Evolutionary conservation across 805 yeast species (phyloP), one percentile per base, ranked within the genome.

Genomic region (Starmerella bombi): DNA sequence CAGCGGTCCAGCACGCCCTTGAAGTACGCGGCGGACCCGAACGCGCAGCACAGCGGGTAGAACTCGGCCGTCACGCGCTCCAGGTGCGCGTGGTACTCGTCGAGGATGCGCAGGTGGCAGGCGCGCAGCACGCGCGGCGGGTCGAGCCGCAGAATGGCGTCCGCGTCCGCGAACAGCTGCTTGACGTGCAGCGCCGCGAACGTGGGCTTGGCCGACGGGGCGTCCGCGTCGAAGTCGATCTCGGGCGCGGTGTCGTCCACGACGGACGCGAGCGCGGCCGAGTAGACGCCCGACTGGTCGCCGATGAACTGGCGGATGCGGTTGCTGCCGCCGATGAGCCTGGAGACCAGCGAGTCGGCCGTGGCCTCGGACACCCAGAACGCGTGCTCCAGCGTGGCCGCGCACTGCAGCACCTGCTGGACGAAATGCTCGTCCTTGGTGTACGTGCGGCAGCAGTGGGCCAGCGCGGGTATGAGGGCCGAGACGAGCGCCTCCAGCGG

Each of bases 41-140:
- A 56, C 6, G 67, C 27, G 16, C 17, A 5, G 14, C 35, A 20
- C 25, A 32, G 15, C 34, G 22, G 22, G 14, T 31, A 5, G n/a
- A 31, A 17, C 22, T 16, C 34, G 15, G 34, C 9, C n/a, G 9
- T 18, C 14, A 69, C 64, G 12, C 59, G 62, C 28, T 62, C 57
- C 29, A 75, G 54, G 12, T 61, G 60, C 5, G 60, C 63, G 44
- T 62, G 64, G 52, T 75, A 78, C 31, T 59, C 59, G 38, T 76
- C 78, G 21, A 79, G 51, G 21, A 80, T 52, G 19, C 65, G 62
- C 33, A 77, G 54, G 54, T 79, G 86, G 33, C 79, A 70, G 18
- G 68, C 71, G 16, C 72, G 61, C 6, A 78, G 61, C 46, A 74
- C 48, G 12, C 15, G 32, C 28, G 9, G 16, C 3, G 25, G 53